phyloP scores from a whole-genome alignment of 1,139 yeast genomes.

The Candida neerlandica region DNA sequence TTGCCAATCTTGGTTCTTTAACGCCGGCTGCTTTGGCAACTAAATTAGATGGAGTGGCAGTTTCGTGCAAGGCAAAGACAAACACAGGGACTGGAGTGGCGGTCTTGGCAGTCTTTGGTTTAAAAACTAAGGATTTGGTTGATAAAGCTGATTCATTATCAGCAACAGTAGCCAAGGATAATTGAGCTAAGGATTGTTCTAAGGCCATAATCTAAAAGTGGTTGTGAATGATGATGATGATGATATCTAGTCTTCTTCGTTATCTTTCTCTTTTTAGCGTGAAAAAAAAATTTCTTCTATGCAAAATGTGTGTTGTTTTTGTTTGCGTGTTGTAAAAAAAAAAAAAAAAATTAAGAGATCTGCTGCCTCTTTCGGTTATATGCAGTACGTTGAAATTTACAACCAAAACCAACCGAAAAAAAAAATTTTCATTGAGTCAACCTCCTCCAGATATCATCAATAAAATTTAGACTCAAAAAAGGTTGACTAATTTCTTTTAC shows the following conservation, averaged over 20 bases:
- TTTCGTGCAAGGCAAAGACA: constrained; percentile 72
- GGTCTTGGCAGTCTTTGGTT: constrained; percentile 87
- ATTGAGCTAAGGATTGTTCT: constrained; percentile 60
- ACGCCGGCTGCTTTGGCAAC: constrained; percentile 70
- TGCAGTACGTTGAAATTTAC: too few relatives aligned
- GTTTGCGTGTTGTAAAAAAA: too few relatives aligned
- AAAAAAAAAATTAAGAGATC: background rate
- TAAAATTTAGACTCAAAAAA: too few relatives aligned
- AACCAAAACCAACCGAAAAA: too few relatives aligned
- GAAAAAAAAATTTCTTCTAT: too few relatives aligned
- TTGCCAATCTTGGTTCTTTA: constrained; percentile 88
- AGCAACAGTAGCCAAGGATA: constrained; percentile 50
- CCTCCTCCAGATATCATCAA: background rate
- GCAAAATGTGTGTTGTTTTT: too few relatives aligned
- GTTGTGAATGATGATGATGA: background rate
- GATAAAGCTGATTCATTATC: constrained; percentile 45
- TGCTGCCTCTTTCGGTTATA: too few relatives aligned
- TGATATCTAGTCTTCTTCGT: background rate
- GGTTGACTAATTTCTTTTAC: too few relatives aligned
- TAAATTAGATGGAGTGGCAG: constrained; percentile 67
- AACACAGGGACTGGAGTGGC: constrained; percentile 82
- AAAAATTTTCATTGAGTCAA: constrained; percentile 6
- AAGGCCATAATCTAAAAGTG: constrained; percentile 53
- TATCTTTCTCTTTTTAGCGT: background rate
- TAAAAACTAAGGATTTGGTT: constrained; percentile 80